phyloP scores from a whole-genome alignment of 805 yeast species.

The Suhomyces tanzawaensis region DNA sequence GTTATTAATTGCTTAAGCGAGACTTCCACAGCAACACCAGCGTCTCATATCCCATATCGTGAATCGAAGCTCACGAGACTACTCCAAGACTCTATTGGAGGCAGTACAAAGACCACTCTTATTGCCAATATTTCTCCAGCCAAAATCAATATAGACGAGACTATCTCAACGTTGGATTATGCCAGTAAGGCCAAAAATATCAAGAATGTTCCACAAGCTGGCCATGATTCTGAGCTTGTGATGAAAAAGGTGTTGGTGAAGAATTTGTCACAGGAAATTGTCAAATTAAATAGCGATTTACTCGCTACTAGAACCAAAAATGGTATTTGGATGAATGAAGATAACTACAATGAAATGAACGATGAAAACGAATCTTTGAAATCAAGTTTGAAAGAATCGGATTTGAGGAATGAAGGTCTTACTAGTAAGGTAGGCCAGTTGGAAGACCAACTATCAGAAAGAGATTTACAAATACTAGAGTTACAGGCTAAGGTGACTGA shows the following conservation, averaged over 20 bases:
- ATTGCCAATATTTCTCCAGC: conserved; percentile 90
- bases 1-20: conserved; percentile 65
- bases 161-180: conserved; percentile 80
- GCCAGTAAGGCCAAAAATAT: conserved; percentile 85
- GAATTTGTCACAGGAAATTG: conserved; percentile 56
- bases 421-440: conserved; percentile 1
- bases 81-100: conserved; percentile 81
- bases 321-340: conserved; percentile 63
- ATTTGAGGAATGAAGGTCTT: conserved; percentile 19
- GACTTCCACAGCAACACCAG: conserved; percentile 6
- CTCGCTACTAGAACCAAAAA: conserved; percentile 60
- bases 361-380: conserved; percentile 28
- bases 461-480: background rate
- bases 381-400: conserved; percentile 20
- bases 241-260: conserved; percentile 52
- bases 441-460: background rate
- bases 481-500: background rate
- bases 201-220: conserved; percentile 55
- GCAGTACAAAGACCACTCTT: conserved; percentile 80
- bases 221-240: conserved; percentile 38
- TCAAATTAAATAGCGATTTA: conserved; percentile 56
- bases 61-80: conserved; percentile 72
- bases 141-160: conserved; percentile 70
- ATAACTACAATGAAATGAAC: conserved; percentile 42
- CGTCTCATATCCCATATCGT: conserved; percentile 76